Evolutionary conservation across 2,329 filamentous ascomycete species (phyloP).

Genomic region (Neocatenulostroma microsporum): DNA sequence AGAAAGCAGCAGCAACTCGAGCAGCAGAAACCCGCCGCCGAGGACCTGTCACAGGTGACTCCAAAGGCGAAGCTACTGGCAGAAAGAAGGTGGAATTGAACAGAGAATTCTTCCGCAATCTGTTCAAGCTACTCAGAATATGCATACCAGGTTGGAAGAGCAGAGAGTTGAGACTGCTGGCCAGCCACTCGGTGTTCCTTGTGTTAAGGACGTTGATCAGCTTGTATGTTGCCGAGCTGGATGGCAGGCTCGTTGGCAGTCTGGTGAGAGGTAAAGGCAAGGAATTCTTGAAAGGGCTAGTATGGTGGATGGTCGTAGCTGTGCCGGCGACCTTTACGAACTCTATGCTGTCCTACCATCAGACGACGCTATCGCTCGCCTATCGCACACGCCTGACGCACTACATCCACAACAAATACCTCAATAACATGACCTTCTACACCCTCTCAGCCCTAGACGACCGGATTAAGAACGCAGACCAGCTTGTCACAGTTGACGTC

Average conservation of each 20-base stretch:
- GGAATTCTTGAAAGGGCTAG: constrained; percentile 78
- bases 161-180: constrained; percentile 75
- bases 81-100: constrained; percentile 87
- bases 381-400: constrained; percentile 93
- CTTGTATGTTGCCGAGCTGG: constrained; percentile 90
- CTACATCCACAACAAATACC: constrained; percentile 88
- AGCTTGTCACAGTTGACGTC: constrained; percentile 93
- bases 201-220: constrained; percentile 87
- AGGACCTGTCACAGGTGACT: constrained; percentile 27
- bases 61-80: constrained; percentile 35
- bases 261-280: constrained; percentile 84
- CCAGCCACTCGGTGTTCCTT: constrained; percentile 89
- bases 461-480: constrained; percentile 96
- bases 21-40: constrained; percentile 51
- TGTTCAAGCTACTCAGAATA: constrained; percentile 72
- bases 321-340: constrained; percentile 93
- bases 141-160: constrained; percentile 85
- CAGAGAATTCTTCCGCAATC: constrained; percentile 70
- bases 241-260: constrained; percentile 85
- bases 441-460: constrained; percentile 92
- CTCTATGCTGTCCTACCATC: constrained; percentile 96
- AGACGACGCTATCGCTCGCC: constrained; percentile 85
- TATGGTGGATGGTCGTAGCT: constrained; percentile 98
- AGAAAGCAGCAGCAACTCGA: constrained; percentile 72
- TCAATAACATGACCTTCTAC: constrained; percentile 97